Conservation (phyloP, 768 basidiomycete genomes). For the Calocybe cyanea region DNA sequence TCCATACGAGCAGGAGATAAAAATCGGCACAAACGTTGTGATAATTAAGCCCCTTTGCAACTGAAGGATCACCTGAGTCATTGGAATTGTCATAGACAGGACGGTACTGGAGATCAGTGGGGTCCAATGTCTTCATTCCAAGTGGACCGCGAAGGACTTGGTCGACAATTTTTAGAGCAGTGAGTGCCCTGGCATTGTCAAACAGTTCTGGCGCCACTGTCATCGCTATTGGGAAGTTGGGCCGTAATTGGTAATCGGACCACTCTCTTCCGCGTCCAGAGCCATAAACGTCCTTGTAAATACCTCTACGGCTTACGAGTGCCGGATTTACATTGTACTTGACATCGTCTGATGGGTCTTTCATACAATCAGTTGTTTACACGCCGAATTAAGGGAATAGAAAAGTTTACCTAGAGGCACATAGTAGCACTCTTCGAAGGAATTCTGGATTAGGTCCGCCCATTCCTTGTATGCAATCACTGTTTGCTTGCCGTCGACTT, state of each 20-base stretch:
- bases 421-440: constrained; percentile 90
- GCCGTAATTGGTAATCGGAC: constrained; percentile 95
- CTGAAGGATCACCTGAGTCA: constrained; percentile 74
- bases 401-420: constrained; percentile 66
- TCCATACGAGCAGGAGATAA: not conserved
- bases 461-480: constrained; percentile 89
- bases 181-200: constrained; percentile 72
- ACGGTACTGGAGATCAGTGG: constrained; percentile 83
- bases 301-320: constrained; percentile 85
- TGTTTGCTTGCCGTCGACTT: constrained; percentile 67
- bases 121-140: constrained; percentile 96
- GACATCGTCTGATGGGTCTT: constrained; percentile 69
- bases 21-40: constrained; percentile 59
- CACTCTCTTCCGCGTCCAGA: constrained; percentile 86
- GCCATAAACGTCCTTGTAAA: constrained; percentile 97
- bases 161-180: constrained; percentile 78
- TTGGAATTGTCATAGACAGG: constrained; percentile 92
- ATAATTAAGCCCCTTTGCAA: constrained; percentile 95
- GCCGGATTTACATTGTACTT: constrained; percentile 66
- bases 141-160: constrained; percentile 78
- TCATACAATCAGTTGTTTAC: constrained; percentile 4
- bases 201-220: constrained; percentile 95
- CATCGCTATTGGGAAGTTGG: constrained; percentile 96
- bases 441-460: constrained; percentile 76
- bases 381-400: not conserved